Conservation (phyloP, 1,284 basidiomycete genomes). For the Lentinula novae-zelandiae region DNA sequence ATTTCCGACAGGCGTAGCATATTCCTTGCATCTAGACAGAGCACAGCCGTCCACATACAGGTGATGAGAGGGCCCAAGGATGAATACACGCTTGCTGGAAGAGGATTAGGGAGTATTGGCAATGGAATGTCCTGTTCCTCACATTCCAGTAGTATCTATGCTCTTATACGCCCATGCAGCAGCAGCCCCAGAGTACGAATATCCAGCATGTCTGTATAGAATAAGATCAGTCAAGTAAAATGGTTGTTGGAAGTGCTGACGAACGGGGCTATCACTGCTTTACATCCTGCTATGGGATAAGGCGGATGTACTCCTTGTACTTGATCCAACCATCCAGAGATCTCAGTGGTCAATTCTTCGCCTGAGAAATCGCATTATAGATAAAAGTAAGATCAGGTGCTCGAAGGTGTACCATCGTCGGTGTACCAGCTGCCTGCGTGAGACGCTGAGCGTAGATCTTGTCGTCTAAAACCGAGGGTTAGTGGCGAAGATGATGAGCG, state of each 20-base stretch:
- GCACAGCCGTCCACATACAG: conserved; percentile 87
- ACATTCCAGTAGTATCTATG: conserved; percentile 83
- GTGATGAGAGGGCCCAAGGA: conserved; percentile 96
- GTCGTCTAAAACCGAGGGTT: background rate
- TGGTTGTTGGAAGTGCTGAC: conserved; percentile 21
- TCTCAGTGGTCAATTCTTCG: conserved; percentile 53
- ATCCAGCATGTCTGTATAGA: conserved; percentile 83
- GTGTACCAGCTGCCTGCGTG: conserved; percentile 95
- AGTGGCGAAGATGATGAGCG: background rate
- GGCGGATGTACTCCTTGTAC: conserved; percentile 49
- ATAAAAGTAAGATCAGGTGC: conserved; percentile 6
- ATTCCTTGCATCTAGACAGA: conserved; percentile 70
- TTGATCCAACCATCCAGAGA: conserved; percentile 60
- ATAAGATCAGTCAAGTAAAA: conserved; percentile 11
- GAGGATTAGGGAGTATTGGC: conserved; percentile 1
- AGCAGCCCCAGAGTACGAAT: conserved; percentile 89
- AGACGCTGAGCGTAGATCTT: conserved; percentile 50
- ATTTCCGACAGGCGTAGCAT: conserved; percentile 85
- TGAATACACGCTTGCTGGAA: conserved; percentile 83
- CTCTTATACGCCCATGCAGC: conserved; percentile 96
- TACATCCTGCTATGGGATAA: conserved; percentile 74
- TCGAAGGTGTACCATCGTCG: conserved; percentile 46
- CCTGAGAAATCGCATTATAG: conserved; percentile 35
- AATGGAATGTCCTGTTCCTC: conserved; percentile 23
- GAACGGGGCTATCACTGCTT: conserved; percentile 96